phyloP scores from a whole-genome alignment of 805 yeast species.

The Hanseniaspora lindneri region DNA sequence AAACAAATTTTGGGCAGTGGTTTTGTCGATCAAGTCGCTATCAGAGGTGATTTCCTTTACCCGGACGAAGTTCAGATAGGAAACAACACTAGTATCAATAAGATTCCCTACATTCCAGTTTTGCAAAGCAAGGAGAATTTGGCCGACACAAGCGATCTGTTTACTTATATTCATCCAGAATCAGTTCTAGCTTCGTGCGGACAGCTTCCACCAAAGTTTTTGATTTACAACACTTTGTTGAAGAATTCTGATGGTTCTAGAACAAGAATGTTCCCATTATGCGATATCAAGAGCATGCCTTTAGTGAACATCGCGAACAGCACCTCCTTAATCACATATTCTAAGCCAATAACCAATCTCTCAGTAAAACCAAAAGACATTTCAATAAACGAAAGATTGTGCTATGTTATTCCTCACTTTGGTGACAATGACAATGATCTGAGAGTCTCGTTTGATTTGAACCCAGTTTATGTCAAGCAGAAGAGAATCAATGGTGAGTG shows the following conservation, averaged over 20 bases:
- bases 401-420: slow-evolving; percentile 81
- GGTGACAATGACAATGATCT: slow-evolving; percentile 75
- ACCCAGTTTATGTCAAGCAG: slow-evolving; percentile 66
- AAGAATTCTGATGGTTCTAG: slow-evolving; percentile 37
- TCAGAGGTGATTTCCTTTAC: slow-evolving; percentile 59
- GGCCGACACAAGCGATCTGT: slow-evolving; percentile 37
- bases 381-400: slow-evolving; percentile 58
- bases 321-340: slow-evolving; percentile 64
- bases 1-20: slow-evolving; percentile 92
- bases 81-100: slow-evolving; percentile 45
- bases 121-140: slow-evolving; percentile 30
- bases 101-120: slow-evolving; percentile 55
- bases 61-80: slow-evolving; percentile 51
- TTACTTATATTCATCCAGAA: slow-evolving; percentile 68
- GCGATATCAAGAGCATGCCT: slow-evolving; percentile 63
- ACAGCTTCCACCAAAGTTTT: slow-evolving; percentile 61
- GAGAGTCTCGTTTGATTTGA: slow-evolving; percentile 84
- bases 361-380: slow-evolving; percentile 73
- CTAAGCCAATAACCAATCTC: slow-evolving; percentile 75
- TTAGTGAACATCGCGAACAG: slow-evolving; percentile 64
- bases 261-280: slow-evolving; percentile 59
- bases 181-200: slow-evolving; percentile 54
- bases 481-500: slow-evolving; percentile 56
- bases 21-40: slow-evolving; percentile 79
- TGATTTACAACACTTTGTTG: slow-evolving; percentile 63